phyloP scores from a whole-genome alignment of 768 basidiomycete species.

The Tephrocybe rancida region DNA sequence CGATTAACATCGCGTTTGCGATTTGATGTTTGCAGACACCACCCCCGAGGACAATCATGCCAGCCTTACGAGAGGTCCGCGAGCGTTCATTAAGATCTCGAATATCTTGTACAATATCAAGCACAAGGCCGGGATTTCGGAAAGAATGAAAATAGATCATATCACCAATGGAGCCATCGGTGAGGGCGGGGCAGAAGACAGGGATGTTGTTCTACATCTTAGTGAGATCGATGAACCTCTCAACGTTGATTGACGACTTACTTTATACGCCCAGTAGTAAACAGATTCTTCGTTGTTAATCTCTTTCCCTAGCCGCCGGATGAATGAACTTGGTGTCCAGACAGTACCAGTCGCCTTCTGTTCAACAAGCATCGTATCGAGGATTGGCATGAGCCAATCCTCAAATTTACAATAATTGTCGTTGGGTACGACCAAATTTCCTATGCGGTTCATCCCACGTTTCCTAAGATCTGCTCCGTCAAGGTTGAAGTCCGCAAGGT shows the following conservation, averaged over 20 bases:
- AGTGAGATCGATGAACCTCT: constrained; percentile 11
- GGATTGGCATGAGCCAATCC: constrained; percentile 96
- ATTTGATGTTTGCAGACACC: constrained; percentile 99
- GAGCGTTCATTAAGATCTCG: constrained; percentile 88
- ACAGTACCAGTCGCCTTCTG: constrained; percentile 69
- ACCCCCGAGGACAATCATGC: constrained; percentile 97
- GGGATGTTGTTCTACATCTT: constrained; percentile 91
- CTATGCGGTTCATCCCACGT: constrained; percentile 95
- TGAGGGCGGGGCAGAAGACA: constrained; percentile 97
- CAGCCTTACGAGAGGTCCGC: constrained; percentile 87
- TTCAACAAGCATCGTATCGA: constrained; percentile 88
- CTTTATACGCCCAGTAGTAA: constrained; percentile 99
- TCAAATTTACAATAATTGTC: constrained; percentile 99
- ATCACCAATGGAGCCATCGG: constrained; percentile 97
- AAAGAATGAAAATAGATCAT: constrained; percentile 99
- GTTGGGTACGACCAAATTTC: constrained; percentile 95
- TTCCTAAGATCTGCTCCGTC: constrained; percentile 87
- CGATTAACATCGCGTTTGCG: constrained; percentile 99
- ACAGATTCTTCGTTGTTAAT: constrained; percentile 97
- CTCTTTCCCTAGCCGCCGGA: constrained; percentile 92
- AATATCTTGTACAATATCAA: constrained; percentile 97
- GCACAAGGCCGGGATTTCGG: constrained; percentile 75
- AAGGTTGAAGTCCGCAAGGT: constrained; percentile 90
- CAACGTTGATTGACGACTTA: constrained; percentile 34
- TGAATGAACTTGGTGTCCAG: constrained; percentile 96